A percentile compares a stretch with the other conserved stretches of the same genome.
phyloP scores from a whole-genome alignment of 305 asterid genomes.

The Solanum hybrid region DNA sequence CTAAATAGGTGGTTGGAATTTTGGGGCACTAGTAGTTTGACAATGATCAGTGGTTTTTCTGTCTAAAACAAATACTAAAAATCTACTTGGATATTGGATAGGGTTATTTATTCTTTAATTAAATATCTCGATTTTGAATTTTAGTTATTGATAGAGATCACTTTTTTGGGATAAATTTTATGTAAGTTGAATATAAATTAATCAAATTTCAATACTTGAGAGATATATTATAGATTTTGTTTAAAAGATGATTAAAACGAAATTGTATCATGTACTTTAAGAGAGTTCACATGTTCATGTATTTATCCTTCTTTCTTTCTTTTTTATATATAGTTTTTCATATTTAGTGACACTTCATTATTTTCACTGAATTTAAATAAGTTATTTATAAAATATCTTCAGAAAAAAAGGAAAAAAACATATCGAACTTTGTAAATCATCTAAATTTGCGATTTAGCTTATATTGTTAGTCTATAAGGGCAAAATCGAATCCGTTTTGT shows the following conservation, averaged over 20 bases:
- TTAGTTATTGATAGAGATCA: background rate
- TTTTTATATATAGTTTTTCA: background rate
- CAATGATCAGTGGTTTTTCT: background rate
- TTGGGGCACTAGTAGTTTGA: background rate
- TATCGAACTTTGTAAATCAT: background rate
- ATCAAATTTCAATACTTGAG: background rate
- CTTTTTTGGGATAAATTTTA: too few species aligned
- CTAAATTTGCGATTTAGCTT: background rate
- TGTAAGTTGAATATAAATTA: too few species aligned
- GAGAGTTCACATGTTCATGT: background rate
- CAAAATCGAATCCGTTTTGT: background rate
- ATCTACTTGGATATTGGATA: background rate
- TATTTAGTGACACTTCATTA: background rate
- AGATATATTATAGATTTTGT: background rate
- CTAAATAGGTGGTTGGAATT: background rate
- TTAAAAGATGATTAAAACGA: background rate
- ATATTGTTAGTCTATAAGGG: background rate
- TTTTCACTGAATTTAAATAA: background rate
- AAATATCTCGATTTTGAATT: background rate
- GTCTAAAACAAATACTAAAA: background rate
- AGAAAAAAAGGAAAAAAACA: background rate
- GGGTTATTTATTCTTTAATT: background rate
- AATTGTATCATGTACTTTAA: background rate
- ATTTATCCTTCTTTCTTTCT: background rate
- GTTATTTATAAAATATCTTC: background rate